Percentiles rank a stretch among this genome's conserved stretches.
These are phyloP conservation scores for Strombidium stylifer DNA, from an alignment of 73 alveolate species.

Conservation along the genomic window DNA sequence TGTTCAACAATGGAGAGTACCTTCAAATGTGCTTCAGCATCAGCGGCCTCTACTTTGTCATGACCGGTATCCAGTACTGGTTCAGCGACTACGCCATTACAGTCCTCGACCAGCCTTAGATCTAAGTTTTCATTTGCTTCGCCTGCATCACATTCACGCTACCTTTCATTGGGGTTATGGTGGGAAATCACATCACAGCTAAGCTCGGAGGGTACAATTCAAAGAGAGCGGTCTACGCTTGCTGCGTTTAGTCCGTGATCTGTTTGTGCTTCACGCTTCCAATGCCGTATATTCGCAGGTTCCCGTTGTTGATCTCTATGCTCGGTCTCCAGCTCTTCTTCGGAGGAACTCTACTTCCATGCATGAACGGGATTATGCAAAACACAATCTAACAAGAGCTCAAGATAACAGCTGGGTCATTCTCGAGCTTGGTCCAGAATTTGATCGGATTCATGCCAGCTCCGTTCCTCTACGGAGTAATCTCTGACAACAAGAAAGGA, in stretches of 20 bases:
- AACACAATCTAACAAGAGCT: slow-evolving; percentile 59
- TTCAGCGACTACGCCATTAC: not conserved
- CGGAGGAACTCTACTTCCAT: slow-evolving; percentile 92
- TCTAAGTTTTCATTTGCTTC: not conserved
- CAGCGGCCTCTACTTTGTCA: slow-evolving; percentile 10
- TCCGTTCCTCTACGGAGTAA: slow-evolving; percentile 82
- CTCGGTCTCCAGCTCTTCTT: slow-evolving; percentile 83
- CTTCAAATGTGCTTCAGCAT: slow-evolving; percentile 1
- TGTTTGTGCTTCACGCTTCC: slow-evolving; percentile 56
- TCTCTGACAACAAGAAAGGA: too few species aligned
- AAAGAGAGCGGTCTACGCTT: slow-evolving; percentile 2
- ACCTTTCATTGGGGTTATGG: slow-evolving; percentile 16
- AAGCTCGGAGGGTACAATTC: slow-evolving; percentile 25
- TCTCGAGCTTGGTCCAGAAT: slow-evolving; percentile 74
- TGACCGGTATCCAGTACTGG: slow-evolving; percentile 31
- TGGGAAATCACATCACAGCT: slow-evolving; percentile 11
- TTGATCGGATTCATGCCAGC: slow-evolving; percentile 81
- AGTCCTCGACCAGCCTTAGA: slow-evolving; percentile 3
- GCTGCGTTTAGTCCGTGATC: slow-evolving; percentile 46
- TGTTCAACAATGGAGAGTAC: slow-evolving; percentile 18
- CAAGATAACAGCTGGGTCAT: slow-evolving; percentile 67
- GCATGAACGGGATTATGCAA: slow-evolving; percentile 80
- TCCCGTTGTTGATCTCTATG: slow-evolving; percentile 45
- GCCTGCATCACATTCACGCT: slow-evolving; percentile 16
- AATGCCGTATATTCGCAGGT: slow-evolving; percentile 69